Evolutionary conservation across 768 basidiomycete species (phyloP).

Genomic region (Phylloporus rhodoxanthus): DNA sequence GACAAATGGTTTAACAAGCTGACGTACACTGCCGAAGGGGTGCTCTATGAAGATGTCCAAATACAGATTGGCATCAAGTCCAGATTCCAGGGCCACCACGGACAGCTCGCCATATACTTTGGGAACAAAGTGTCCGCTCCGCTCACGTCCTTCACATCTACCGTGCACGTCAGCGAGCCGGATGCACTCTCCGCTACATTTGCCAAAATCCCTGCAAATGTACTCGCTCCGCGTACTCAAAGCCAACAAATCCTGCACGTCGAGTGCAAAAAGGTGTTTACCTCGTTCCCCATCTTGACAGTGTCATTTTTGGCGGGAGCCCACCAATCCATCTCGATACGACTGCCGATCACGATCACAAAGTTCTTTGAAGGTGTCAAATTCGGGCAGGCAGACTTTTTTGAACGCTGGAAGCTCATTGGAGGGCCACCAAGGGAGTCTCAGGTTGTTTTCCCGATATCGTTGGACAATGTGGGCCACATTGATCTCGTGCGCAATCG

Average conservation of each 20-base stretch:
- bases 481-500: constrained; percentile 70
- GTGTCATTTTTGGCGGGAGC: constrained; percentile 92
- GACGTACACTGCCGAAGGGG: constrained; percentile 72
- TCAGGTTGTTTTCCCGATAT: constrained; percentile 80
- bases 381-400: constrained; percentile 80
- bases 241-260: constrained; percentile 90
- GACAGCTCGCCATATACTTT: constrained; percentile 89
- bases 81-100: constrained; percentile 90
- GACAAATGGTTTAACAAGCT: constrained; percentile 90
- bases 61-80: constrained; percentile 96
- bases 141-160: constrained; percentile 87
- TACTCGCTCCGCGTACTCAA: constrained; percentile 77
- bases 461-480: constrained; percentile 58
- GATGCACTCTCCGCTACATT: constrained; percentile 78
- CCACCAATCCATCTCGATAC: constrained; percentile 77
- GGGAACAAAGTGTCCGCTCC: constrained; percentile 91
- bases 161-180: constrained; percentile 64
- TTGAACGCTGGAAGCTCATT: constrained; percentile 96
- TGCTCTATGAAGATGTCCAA: constrained; percentile 93
- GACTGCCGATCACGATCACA: constrained; percentile 79
- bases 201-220: constrained; percentile 84
- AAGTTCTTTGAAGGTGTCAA: constrained; percentile 95
- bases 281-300: constrained; percentile 67
- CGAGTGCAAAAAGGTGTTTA: constrained; percentile 89
- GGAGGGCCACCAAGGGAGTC: constrained; percentile 93